A percentile compares a stretch with the other conserved stretches of the same genome.
Conservation (phyloP, 2,329 filamentous ascomycete genomes). For the Botrytis medusae region DNA sequence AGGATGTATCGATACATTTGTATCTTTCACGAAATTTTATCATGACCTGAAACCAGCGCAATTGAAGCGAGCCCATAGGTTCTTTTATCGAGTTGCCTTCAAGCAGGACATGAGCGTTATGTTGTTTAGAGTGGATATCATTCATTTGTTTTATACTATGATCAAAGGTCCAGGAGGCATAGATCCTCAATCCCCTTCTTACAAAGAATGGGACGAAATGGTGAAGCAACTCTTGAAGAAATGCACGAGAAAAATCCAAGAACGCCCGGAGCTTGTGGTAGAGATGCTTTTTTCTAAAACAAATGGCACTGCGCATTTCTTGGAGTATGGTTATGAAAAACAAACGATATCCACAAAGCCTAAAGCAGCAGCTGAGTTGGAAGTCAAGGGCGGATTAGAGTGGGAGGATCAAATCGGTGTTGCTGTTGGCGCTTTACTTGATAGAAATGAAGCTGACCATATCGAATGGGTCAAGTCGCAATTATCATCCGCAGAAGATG, state of each 20-base stretch:
- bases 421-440: slow-evolving; percentile 74
- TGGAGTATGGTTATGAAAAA: slow-evolving; percentile 88
- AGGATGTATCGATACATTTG: slow-evolving; percentile 83
- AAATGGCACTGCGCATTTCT: slow-evolving; percentile 75
- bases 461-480: slow-evolving; percentile 80
- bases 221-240: slow-evolving; percentile 79
- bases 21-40: slow-evolving; percentile 77
- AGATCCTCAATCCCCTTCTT: slow-evolving; percentile 64
- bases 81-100: slow-evolving; percentile 91
- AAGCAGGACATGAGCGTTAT: slow-evolving; percentile 90
- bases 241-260: slow-evolving; percentile 79
- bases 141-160: slow-evolving; percentile 85
- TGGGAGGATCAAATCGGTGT: slow-evolving; percentile 69
- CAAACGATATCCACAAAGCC: slow-evolving; percentile 66
- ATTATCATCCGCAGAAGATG: slow-evolving; percentile 65
- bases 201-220: slow-evolving; percentile 88
- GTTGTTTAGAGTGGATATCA: slow-evolving; percentile 87
- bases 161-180: slow-evolving; percentile 83
- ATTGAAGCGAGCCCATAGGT: slow-evolving; percentile 88
- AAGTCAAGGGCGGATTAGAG: slow-evolving; percentile 72
- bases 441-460: slow-evolving; percentile 73
- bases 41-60: slow-evolving; percentile 75
- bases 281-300: slow-evolving; percentile 97
- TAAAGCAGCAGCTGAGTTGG: slow-evolving; percentile 75
- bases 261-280: slow-evolving; percentile 80